A percentile compares a stretch with the other conserved stretches of the same genome.
These are phyloP conservation scores for Didymella arachidicola DNA, from an alignment of 2,329 filamentous ascomycete species.

Conservation along the genomic window DNA sequence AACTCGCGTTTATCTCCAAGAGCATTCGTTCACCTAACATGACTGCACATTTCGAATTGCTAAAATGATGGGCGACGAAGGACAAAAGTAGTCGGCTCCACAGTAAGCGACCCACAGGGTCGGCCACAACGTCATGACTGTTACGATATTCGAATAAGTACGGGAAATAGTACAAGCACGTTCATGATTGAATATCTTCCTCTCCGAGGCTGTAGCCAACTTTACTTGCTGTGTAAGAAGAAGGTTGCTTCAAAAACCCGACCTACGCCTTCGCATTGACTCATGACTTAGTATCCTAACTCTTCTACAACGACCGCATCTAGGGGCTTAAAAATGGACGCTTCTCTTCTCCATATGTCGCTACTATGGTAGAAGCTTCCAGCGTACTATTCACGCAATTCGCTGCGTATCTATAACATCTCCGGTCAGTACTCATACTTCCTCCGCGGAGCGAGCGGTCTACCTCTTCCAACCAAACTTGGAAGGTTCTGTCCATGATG, in stretches of 20 bases:
- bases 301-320: not conserved
- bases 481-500: not conserved
- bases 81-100: not conserved
- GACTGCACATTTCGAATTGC: too few species aligned
- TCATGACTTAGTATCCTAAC: too few species aligned
- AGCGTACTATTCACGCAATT: not conserved
- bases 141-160: not conserved
- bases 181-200: not conserved
- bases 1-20: not conserved
- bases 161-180: not conserved
- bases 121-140: not conserved
- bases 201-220: not conserved
- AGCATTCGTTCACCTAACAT: not conserved
- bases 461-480: too few species aligned
- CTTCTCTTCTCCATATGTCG: not conserved
- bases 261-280: not conserved
- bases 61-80: not conserved
- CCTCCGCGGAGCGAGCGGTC: not conserved
- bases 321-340: not conserved
- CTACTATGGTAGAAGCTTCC: not conserved
- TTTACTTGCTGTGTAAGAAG: not conserved
- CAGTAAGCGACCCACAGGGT: not conserved
- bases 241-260: not conserved
- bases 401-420: too few species aligned
- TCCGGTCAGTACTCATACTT: too few species aligned